These are phyloP conservation scores for Hordeum pubiflorum DNA, from an alignment of 202 grass and related monocot genomes.

Conservation along the genomic window DNA sequence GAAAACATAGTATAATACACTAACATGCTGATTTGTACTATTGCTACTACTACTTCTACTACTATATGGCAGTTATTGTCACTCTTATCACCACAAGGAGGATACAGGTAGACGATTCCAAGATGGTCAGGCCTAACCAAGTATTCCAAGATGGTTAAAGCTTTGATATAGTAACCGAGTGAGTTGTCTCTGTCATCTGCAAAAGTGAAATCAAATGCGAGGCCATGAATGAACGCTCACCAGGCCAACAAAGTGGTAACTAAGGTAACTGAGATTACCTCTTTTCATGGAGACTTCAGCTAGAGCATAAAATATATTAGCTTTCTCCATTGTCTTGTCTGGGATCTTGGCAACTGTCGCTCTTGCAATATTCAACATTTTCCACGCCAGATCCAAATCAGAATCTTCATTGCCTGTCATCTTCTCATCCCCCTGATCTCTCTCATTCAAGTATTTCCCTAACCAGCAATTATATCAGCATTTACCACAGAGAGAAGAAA, in stretches of 20 bases:
- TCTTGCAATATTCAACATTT: slow-evolving; percentile 87
- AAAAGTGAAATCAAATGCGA: neutral
- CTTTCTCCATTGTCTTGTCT: slow-evolving; percentile 55
- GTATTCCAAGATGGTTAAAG: slow-evolving; percentile 55
- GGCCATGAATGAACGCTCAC: neutral
- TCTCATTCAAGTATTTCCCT: slow-evolving; percentile 29
- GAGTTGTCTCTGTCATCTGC: slow-evolving; percentile 72
- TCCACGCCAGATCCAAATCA: slow-evolving; percentile 84
- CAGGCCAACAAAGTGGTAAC: neutral
- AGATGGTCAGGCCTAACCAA: slow-evolving; percentile 59
- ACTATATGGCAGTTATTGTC: neutral
- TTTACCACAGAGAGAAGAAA: neutral
- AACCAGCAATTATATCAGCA: slow-evolving; percentile 10
- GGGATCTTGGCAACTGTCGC: slow-evolving; percentile 58
- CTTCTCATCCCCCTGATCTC: slow-evolving; percentile 37
- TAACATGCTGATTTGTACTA: neutral
- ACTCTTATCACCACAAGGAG: neutral
- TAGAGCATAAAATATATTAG: slow-evolving; percentile 58
- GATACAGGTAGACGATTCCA: slow-evolving; percentile 65
- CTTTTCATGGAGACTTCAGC: slow-evolving; percentile 77
- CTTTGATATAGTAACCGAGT: slow-evolving; percentile 61
- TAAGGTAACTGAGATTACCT: slow-evolving; percentile 33
- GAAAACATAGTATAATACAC: neutral
- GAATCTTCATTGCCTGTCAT: slow-evolving; percentile 54
- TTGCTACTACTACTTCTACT: neutral